Evolutionary conservation across 768 basidiomycete genomes (phyloP).

Genomic region (Melanogaster broomeanus): DNA sequence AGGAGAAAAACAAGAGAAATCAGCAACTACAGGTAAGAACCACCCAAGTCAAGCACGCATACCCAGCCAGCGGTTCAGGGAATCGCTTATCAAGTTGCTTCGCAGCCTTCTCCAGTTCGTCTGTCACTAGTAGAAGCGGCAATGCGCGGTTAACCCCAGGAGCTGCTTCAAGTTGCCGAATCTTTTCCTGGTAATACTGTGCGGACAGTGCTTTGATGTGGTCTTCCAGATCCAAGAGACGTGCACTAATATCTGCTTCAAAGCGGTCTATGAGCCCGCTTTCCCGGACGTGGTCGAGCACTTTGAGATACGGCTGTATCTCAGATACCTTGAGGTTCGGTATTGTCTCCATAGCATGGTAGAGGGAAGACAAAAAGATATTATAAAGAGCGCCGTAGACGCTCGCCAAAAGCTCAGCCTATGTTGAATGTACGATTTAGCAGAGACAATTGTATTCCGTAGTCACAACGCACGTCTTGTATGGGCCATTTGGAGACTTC

Average conservation of each 20-base stretch:
- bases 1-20: background rate
- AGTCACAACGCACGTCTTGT: constrained; percentile 66
- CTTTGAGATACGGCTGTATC: constrained; percentile 59
- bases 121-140: constrained; percentile 80
- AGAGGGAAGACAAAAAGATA: constrained; percentile 81
- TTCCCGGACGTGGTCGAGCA: constrained; percentile 72
- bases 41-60: constrained; percentile 19
- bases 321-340: constrained; percentile 74
- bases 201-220: constrained; percentile 60
- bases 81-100: constrained; percentile 88
- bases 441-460: background rate
- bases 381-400: constrained; percentile 80
- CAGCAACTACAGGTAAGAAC: background rate
- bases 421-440: constrained; percentile 5
- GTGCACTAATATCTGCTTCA: constrained; percentile 69
- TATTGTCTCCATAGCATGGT: constrained; percentile 78
- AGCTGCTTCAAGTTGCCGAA: constrained; percentile 60
- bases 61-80: constrained; percentile 81
- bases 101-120: constrained; percentile 85
- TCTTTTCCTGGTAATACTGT: constrained; percentile 62
- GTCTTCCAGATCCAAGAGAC: constrained; percentile 67
- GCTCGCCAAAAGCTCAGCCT: constrained; percentile 70
- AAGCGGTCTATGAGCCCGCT: constrained; percentile 73
- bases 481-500: constrained; percentile 76
- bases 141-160: constrained; percentile 83